Base-by-base conservation (phyloP, 225 moss, liverwort and hornwort genomes). In the Thuidium tamariscinum region DNA sequence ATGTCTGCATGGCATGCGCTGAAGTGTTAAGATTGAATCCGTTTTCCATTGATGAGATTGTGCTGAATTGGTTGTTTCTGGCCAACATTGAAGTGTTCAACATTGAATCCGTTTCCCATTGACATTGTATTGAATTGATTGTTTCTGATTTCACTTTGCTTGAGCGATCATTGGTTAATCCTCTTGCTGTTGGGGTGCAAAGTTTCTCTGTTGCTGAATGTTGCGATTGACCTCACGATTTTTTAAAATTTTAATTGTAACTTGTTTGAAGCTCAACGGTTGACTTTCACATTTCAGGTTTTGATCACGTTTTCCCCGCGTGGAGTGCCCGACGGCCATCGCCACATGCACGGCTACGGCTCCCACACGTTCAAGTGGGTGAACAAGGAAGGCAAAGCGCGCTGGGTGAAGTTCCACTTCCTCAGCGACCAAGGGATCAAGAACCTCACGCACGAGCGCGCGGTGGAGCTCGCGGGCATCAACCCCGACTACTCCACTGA, bases 311-410 rank as follows among this genome's bases (percentile, higher is more conserved):
- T 97, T 84, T 96, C 97, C 12, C 95, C 96, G 1, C 87, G 96
- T 16, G 97, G 96, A 49, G 94, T 95, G 60, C 96, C 95, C 2
- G 94, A 96, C 55, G 97, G 95, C 8, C 89, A 87, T 77, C 95
- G 97, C 20, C 97, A 97, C 89, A 97, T 97, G 97, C 88, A 97
- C 69, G 97, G 97, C 34, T 97, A 86, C 74, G 97, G 95, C 42
- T 95, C 95, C 26, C 97, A 95, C 85, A 95, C 97, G 2, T 95
- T 91, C 79, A 97, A 95, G 74, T 94, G 94, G 97, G 87, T 97
- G 4, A 97, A 95, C 95, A 94, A 89, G 89, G 92, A 95, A 83
- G 95, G 93, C 5, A 89, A 95, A 87, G 94, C 92, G 7, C 92
- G 86, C 36, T 92, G 96, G 69, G 93, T 97, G 26, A 97, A 93